Evolutionary conservation across 140 eudicot species (phyloP), one percentile per base, ranked within the genome.

Genomic region (Cichorium intybus): DNA sequence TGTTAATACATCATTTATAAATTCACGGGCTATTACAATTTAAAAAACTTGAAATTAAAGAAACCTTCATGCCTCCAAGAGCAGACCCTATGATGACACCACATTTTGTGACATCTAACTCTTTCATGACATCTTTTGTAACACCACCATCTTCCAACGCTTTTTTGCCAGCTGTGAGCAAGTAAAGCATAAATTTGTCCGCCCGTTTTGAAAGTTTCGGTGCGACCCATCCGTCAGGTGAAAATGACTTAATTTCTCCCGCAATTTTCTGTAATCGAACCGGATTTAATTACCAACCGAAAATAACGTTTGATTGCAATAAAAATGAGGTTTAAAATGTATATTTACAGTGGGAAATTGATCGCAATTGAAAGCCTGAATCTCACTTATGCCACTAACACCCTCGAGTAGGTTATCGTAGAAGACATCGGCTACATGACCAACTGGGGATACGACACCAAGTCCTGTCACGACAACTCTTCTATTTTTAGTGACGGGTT

Each of bases 151-250:
- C 82, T 59, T 68, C 89, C 74, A 85, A 60, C 4, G 94, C 94
- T 61, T 85, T 85, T 73, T 85, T 85, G 55, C 94, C 94, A 57
- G 94, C 89, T 26, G 94, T 82, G 14, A 85, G 76, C 80, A 85
- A 60, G 74, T 85, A 85, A 28, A 85, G 84, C 94, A 85, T 85
- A 71, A 82, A 85, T 52, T 69, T 82, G 50, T 85, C 94, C 18
- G 56, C 74, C 71, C 88, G 73, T 71, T 77, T 85, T 0, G 95
- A 79, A 24, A 85, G 84, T 45, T 85, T 85, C 46, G 89, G 95
- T 50, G 86, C 81, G 10, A 82, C 81, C 86, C 83, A 85, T 56
- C 95, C 95, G 45, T 85, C 84, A 5, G 89, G 43, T 11, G 95
- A 85, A 67, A 85, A 85, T 5, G 81, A 73, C 83, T 85, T 85